Evolutionary conservation across 164 flowering plant species (phyloP).

Genomic region (Buxus sempervirens): DNA sequence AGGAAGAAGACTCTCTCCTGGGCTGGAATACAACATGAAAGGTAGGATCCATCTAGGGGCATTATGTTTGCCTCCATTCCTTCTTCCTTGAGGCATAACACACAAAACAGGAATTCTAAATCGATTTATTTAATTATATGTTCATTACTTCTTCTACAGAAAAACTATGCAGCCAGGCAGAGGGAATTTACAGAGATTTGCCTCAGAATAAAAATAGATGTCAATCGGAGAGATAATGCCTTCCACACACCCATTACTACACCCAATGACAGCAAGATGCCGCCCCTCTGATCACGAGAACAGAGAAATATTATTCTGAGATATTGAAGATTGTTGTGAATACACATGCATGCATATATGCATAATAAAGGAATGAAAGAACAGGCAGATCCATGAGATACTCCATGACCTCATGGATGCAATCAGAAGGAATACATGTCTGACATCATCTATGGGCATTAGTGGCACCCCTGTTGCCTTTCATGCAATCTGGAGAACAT

Average conservation of each 20-base stretch:
- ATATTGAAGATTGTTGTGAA: neutral
- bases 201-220: conserved; percentile 37
- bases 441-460: conserved; percentile 45
- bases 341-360: neutral
- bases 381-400: conserved; percentile 54
- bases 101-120: neutral
- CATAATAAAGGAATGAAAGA: too few species aligned
- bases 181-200: conserved; percentile 20
- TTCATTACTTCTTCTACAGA: conserved; percentile 21
- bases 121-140: conserved; percentile 12
- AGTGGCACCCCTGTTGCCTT: conserved; percentile 33
- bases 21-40: neutral
- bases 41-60: too few species aligned
- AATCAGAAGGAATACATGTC: conserved; percentile 57
- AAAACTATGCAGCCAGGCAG: conserved; percentile 16
- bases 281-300: conserved; percentile 38
- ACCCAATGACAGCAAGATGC: conserved; percentile 48
- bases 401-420: conserved; percentile 57
- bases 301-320: neutral
- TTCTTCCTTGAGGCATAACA: too few species aligned
- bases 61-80: too few species aligned
- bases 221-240: conserved; percentile 55
- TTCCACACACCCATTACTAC: conserved; percentile 60
- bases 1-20: neutral
- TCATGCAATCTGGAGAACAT: conserved; percentile 57